Base-by-base conservation (phyloP, 75 land plant genomes). In the Selaginella tamariscina region DNA sequence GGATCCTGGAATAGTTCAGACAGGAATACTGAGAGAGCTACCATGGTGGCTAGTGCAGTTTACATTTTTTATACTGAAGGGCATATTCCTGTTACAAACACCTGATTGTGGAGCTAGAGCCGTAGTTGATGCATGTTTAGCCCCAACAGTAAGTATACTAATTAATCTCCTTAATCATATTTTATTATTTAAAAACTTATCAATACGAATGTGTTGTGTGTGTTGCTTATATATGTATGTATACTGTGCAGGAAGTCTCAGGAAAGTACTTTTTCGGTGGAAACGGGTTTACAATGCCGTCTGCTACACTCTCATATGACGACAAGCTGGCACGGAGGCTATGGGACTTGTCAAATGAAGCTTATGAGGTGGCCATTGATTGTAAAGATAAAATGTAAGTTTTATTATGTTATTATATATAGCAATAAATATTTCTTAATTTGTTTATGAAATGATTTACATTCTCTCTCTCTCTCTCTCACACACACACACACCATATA, bases 1-100 rank as follows among this genome's bases (percentile, higher is more conserved):
- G 24, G 93, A 88, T 77, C 93, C 96, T 56, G 96, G 96, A 56
- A 72, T 31, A n/a, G 96, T 90, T 15, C 20, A 77, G 70, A 90
- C 96, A 5, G 68, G 72, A 56, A 80, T 90, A 56, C 71, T 91
- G 81, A 68, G 86, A 20, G 96, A 91, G 77, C 49, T 85, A 54
- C 96, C 96, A 44, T 21, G 32, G 20, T 70, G 29, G 68, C 65
- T 88, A 54, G 82, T 84, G 2, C 27, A 33, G 26, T 0, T 83
- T 28, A 78, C 84, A 26, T 75, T 73, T 64, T 26, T 54, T 0
- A 73, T 78, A 21, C 65, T 91, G 56, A 70, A 68, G 27, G 65
- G 72, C 56, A 21, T 85, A 13, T 67, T 77, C 30, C 80, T 91
- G 26, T 67, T 85, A 67, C 93, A 91, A 56, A 65, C 74, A 31